Base-by-base conservation (phyloP, 768 basidiomycete genomes). In the Asterophora parasitica region DNA sequence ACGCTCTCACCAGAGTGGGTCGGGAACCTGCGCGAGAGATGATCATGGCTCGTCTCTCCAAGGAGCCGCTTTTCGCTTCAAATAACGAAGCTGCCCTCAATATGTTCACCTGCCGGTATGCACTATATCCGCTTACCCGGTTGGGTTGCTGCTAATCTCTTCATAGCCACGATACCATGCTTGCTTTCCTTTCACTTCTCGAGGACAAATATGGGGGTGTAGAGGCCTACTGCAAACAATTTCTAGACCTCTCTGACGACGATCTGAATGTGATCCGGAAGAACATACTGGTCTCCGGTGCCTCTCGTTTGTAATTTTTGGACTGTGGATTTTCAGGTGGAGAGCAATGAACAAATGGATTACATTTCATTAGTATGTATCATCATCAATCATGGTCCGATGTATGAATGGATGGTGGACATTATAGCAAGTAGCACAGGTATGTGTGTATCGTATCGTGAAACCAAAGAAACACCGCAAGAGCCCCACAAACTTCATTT, bases 31-130 rank as follows among this genome's bases (percentile, higher is more conserved):
- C 81, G 10, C 77, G 88, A 20, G 79, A 78, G 52, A 79, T 73
- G 71, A 78, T 91, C 33, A 79, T 89, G 71, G 65, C 71, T 33
- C 76, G 88, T 6, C 73, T 91, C 23, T 66, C 73, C 7, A 82
- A 82, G 56, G 84, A 88, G 49, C 85, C 88, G 0, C 50, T 86
- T 10, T 90, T 90, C 60, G 82, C 84, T 1, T 73, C 81, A 5
- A 84, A 88, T 55, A 79, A 75, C 34, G 78, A 85, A 46, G 85
- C 86, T 17, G 86, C 86, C 1, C 68, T 88, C n/a, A 89, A 87
- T 51, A 87, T 90, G 85, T 79, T 91, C 44, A 79, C 83, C 4
- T 89, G 86, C 55, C 77, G 83, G 88, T 86, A 59, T 44, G 76
- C 54, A 23, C 20, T 35, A 39, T 45, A 26, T 19, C 35, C 36